Base-by-base conservation (phyloP, 495 filamentous ascomycete species). In the Baudoinia panamericana region DNA sequence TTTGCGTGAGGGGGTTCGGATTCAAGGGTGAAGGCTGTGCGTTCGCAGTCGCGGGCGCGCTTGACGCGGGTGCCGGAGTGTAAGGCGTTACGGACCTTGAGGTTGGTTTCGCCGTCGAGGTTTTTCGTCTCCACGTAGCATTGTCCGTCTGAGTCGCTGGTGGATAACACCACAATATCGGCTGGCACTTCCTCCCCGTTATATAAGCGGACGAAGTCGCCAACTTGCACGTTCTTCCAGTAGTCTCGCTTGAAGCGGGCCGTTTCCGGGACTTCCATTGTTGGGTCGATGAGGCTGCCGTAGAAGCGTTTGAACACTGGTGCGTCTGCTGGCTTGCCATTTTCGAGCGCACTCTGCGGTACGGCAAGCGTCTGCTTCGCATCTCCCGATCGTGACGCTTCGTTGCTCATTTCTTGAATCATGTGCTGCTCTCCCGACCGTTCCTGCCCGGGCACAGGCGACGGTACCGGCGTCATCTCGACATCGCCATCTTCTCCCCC, bases 61-160 rank as follows among this genome's bases (percentile, higher is more conserved):
- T 80, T 83, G 50, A 95, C 70, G 44, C 75, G 66, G 32, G 80
- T 80, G 24, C 87, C 78, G 60, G 84, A 85, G 45, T 88, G 79
- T 20, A 96, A 69, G 15, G 92, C 87, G 44, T 87, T 82, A 17
- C 92, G 80, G 38, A 96, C 84, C 60, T 99, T 99, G 38, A 99
- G 64, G 51, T 99, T 99, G 0, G 92, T 99, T 59, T 99, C 92
- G 15, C 92, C 92, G 54, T 99, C 92, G 58, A 99, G 62, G 54
- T 92, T 94, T 67, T 93, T 99, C 2, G 92, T 99, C 62, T 99
- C 92, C 17, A 96, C 80, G 50, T 96, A 96, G 58, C 92, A 99
- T 24, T 86, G 81, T 26, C 92, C 92, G 53, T 99, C 92, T 3
- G 75, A 71, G 52, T 95, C 90, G 2, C 90, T 95, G 8, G 92